Conservation (phyloP, 371 early-diverging fungal genomes). For the Vairimorpha ceranae region DNA sequence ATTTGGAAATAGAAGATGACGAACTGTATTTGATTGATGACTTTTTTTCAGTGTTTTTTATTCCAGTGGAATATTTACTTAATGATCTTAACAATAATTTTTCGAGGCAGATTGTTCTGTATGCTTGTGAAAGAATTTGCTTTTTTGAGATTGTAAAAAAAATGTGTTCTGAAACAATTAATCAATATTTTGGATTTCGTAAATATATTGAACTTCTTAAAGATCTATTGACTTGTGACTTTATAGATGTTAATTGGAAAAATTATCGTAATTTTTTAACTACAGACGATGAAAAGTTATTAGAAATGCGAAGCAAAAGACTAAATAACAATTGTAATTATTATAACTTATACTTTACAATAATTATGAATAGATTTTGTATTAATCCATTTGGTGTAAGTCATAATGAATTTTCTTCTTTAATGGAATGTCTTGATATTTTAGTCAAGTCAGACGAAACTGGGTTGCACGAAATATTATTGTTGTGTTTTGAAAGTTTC, state of each 20-base stretch:
- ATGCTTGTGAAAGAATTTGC: not conserved
- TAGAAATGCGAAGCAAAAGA: not conserved
- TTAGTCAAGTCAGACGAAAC: not conserved
- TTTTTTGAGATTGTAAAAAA: not conserved
- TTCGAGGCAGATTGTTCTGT: not conserved
- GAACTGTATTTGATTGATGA: not conserved
- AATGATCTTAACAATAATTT: not conserved
- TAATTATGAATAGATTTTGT: not conserved
- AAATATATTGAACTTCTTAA: not conserved
- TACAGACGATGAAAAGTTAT: not conserved
- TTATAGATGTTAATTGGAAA: not conserved
- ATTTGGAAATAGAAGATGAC: not conserved
- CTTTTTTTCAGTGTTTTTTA: not conserved
- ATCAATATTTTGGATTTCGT: not conserved
- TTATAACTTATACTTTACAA: not conserved
- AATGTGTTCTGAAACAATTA: not conserved
- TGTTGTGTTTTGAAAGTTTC: slow-evolving; percentile 9
- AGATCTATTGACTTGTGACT: not conserved
- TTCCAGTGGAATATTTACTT: not conserved
- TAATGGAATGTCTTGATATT: not conserved
- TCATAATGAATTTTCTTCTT: not conserved
- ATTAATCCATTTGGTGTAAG: not conserved
- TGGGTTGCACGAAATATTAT: not conserved
- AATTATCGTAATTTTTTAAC: not conserved
- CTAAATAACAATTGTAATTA: not conserved